Evolutionary conservation across 768 basidiomycete genomes (phyloP).

Genomic region (Pisolithus microcarpus): DNA sequence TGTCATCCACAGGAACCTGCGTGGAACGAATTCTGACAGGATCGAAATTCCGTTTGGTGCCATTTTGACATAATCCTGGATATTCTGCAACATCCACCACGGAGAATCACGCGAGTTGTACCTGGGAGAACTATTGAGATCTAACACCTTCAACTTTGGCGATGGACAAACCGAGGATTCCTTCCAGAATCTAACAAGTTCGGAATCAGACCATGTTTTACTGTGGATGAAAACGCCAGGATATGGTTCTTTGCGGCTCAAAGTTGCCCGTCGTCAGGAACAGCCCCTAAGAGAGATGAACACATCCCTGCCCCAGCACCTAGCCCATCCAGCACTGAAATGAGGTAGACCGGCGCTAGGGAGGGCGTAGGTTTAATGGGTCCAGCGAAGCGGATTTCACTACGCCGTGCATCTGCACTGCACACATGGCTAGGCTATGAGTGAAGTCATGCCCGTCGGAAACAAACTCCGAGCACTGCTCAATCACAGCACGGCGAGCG

Average conservation of each 20-base stretch:
- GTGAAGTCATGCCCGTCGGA: slow-evolving; percentile 81
- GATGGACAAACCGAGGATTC: slow-evolving; percentile 58
- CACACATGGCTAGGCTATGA: slow-evolving; percentile 79
- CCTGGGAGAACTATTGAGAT: slow-evolving; percentile 28
- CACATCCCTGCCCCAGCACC: slow-evolving; percentile 94
- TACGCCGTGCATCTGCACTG: slow-evolving; percentile 85
- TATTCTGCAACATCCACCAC: slow-evolving; percentile 99
- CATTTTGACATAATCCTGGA: slow-evolving; percentile 84
- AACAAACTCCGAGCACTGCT: slow-evolving; percentile 86
- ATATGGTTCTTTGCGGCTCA: slow-evolving; percentile 81
- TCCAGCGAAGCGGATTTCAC: slow-evolving; percentile 89
- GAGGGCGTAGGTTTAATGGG: slow-evolving; percentile 64
- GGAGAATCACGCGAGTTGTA: slow-evolving; percentile 98
- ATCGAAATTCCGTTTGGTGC: slow-evolving; percentile 82
- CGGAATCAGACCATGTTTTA: slow-evolving; percentile 95
- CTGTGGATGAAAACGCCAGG: slow-evolving; percentile 82
- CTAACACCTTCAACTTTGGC: neutral
- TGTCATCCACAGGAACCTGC: slow-evolving; percentile 93
- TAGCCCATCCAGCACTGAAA: slow-evolving; percentile 88
- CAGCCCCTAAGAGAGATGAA: slow-evolving; percentile 87
- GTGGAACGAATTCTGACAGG: slow-evolving; percentile 73
- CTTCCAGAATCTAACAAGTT: slow-evolving; percentile 88
- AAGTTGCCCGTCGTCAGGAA: slow-evolving; percentile 92
- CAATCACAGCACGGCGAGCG: slow-evolving; percentile 71
- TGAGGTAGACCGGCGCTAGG: slow-evolving; percentile 95